These are phyloP conservation scores for Trichophyton mentagrophytes DNA, from an alignment of 2,329 filamentous ascomycete genomes.

Conservation along the genomic window DNA sequence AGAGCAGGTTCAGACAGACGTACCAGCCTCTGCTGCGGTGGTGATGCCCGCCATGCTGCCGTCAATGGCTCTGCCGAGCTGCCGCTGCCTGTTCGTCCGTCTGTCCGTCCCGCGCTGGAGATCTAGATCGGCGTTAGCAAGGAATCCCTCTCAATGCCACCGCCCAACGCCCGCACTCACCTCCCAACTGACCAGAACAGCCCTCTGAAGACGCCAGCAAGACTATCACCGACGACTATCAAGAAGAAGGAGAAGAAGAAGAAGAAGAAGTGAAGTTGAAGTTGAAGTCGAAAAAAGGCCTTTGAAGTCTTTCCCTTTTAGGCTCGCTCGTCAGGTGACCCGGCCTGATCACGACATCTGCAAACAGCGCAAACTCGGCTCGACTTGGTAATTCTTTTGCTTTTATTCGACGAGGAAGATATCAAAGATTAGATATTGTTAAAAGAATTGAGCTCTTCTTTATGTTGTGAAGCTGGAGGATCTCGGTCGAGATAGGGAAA, in stretches of 20 bases:
- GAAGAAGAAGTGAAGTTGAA: background rate
- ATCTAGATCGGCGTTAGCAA: too few species aligned
- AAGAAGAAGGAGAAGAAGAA: too few species aligned
- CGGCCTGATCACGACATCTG: slow-evolving; percentile 32
- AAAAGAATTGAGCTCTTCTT: background rate
- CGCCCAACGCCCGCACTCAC: too few species aligned
- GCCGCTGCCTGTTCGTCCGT: slow-evolving; percentile 2
- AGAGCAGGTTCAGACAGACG: slow-evolving; percentile 12
- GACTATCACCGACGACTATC: background rate
- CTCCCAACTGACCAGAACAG: too few species aligned
- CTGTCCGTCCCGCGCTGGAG: too few species aligned
- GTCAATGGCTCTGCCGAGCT: background rate
- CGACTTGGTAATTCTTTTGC: background rate
- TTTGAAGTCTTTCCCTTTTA: background rate
- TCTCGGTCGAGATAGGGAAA: too few species aligned
- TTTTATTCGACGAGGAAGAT: background rate
- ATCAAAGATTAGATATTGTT: too few species aligned
- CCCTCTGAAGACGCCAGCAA: too few species aligned
- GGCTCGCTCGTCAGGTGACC: background rate
- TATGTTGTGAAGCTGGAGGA: background rate
- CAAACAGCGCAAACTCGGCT: slow-evolving; percentile 10
- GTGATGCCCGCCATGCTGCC: slow-evolving; percentile 31
- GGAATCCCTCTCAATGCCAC: too few species aligned
- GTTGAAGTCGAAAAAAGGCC: background rate
- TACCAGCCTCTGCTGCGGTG: slow-evolving; percentile 40